Evolutionary conservation across 805 yeast species (phyloP), one percentile per base, ranked within the genome.

Genomic region (Diddensiella santjacobensis): DNA sequence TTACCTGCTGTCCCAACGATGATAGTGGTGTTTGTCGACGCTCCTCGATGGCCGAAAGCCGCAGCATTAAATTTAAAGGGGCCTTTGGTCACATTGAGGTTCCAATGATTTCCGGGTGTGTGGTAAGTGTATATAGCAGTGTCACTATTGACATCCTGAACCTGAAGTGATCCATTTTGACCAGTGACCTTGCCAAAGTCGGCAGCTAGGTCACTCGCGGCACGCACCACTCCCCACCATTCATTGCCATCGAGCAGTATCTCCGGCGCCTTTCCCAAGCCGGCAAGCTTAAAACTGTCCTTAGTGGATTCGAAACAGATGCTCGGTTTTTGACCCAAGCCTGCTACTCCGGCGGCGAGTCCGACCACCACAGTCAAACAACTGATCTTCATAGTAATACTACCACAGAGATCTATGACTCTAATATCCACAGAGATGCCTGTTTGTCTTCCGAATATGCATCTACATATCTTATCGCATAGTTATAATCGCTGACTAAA

Each of bases 151-250:
- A 41, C 44, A 26, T 45, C 31, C 13, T 24, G 18, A 13, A 51
- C 42, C 4, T 17, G 35, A 10, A 52, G 36, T 18, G 48, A 31
- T 3, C 35, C 10, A 17, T n/a, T 38, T 4, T 8, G 33, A 2
- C 45, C 51, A 2, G 55, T 42, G 22, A 52, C 55, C 31, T 40
- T 37, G 3, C 24, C 51, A 30, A 52, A 52, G 43, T 52, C 55
- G 17, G 18, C 44, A 6, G 36, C 51, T 36, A 52, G 29, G 38
- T 52, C 55, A 15, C 30, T 33, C 15, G 51, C 53, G 19, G 55
- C 52, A 13, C 55, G 49, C 13, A 52, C 3, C 13, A 52, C 55
- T 4, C 50, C 52, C 55, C 55, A 51, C 15, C 33, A 23, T 20
- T 51, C 55, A 17, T 35, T 23, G 4, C 55, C 55, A 38, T 49